Base-by-base conservation (phyloP, 805 yeast species). In the Babjeviella inositovora region DNA sequence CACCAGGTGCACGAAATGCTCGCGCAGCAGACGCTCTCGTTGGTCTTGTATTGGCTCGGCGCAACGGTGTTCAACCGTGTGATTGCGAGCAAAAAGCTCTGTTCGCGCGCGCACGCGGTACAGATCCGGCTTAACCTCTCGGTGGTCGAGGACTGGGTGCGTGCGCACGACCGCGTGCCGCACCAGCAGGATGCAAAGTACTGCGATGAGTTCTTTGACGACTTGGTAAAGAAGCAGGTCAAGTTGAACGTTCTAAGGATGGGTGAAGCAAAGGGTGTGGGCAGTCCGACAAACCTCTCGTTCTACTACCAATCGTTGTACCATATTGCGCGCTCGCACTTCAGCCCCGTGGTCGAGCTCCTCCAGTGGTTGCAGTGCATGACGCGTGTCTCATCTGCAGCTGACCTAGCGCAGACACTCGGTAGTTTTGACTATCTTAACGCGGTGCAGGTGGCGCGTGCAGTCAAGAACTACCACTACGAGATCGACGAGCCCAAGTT, bases 321-420 rank as follows among this genome's bases (percentile, higher is more conserved):
- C 36, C 62, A 64, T 24, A 62, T 82, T 11, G 74, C 90, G 1
- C 68, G 65, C 18, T 49, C 52, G 12, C 82, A 79, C 32, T 53
- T 85, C 24, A 65, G 63, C 28, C 84, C 94, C 0, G 56, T 77
- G 0, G 64, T 75, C 24, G 85, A 87, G 43, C 46, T 87, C 14
- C 51, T 87, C 26, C 95, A 87, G 44, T 87, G 93, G 87, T 50
- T 85, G 23, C 97, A 85, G 44, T 76, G 87, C 20, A 67, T 82
- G 44, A 67, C 92, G 1, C 67, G 76, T 8, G 50, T 85, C 21
- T 61, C 61, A 10, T 70, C 68, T 28, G 76, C 70, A 27, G 84
- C 73, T 25, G 52, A 70, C 18, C 55, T 79, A 24, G 57, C 62
- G 6, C 53, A 59, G 8, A 64, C 79, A 6, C 40, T 68, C 15